Evolutionary conservation across 2,329 filamentous ascomycete genomes (phyloP).

Genomic region (Thermoascus crustaceus): DNA sequence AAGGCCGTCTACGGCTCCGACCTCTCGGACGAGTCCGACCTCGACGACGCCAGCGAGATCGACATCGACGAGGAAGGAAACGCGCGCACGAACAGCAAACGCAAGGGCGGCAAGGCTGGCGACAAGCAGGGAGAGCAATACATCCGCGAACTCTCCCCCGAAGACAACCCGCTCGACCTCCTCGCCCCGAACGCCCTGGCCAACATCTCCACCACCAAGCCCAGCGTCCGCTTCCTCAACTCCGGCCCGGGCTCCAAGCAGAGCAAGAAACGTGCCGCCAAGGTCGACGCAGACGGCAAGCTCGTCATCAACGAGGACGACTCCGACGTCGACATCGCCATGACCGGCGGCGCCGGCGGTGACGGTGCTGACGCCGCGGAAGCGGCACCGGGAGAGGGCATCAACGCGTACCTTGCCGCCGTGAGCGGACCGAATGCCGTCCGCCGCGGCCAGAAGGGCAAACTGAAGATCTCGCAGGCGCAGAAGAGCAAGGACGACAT

Average conservation of each 20-base stretch:
- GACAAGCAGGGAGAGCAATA: constrained; percentile 59
- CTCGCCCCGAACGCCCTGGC: constrained; percentile 82
- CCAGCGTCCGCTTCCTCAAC: constrained; percentile 42
- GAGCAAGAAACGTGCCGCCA: constrained; percentile 35
- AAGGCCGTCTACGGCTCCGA: constrained; percentile 86
- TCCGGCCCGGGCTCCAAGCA: constrained; percentile 27
- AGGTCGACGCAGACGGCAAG: constrained; percentile 37
- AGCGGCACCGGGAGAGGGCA: constrained; percentile 27
- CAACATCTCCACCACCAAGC: constrained; percentile 87
- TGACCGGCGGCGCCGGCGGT: constrained; percentile 39
- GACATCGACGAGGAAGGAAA: constrained; percentile 31
- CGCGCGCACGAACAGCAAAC: constrained; percentile 24
- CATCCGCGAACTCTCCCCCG: constrained; percentile 72
- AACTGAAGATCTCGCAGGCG: constrained; percentile 50
- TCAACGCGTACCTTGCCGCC: constrained; percentile 55
- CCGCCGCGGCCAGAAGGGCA: constrained; percentile 50
- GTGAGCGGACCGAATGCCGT: constrained; percentile 53
- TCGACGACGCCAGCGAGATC: constrained; percentile 47
- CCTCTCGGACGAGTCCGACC: constrained; percentile 52
- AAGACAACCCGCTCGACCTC: constrained; percentile 89
- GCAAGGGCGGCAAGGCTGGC: constrained; percentile 43
- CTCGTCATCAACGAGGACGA: constrained; percentile 33
- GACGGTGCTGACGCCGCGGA: constrained; percentile 15
- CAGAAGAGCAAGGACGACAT: constrained; percentile 30
- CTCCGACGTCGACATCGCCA: constrained; percentile 29